These are phyloP conservation scores for Globisporangium spiculum DNA, from an alignment of 352 stramenopile genomes.

Conservation along the genomic window DNA sequence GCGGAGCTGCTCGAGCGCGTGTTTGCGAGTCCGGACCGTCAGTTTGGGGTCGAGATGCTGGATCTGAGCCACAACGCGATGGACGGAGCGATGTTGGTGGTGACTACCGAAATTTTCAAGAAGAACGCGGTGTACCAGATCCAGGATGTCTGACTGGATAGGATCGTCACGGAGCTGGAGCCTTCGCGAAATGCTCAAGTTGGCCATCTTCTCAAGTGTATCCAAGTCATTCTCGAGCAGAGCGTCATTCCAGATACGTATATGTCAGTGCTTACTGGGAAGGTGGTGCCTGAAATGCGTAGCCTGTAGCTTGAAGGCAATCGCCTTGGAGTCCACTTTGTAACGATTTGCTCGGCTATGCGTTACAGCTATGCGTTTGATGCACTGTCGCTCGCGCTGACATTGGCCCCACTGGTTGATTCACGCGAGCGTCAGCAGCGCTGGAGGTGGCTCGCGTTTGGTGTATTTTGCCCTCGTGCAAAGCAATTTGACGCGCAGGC, in stretches of 20 bases:
- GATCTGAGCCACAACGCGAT: not conserved
- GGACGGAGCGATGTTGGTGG: not conserved
- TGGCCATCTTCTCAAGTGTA: not conserved
- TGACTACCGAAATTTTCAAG: not conserved
- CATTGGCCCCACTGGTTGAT: not conserved
- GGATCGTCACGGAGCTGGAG: not conserved
- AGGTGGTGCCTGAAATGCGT: not conserved
- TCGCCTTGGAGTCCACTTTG: not conserved
- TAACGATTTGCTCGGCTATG: not conserved
- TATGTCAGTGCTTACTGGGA: not conserved
- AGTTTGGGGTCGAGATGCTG: not conserved
- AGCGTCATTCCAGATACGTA: not conserved
- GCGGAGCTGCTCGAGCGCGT: not conserved
- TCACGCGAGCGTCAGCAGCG: not conserved
- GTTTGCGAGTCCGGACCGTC: not conserved
- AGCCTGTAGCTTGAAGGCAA: not conserved
- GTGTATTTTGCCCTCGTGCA: not conserved
- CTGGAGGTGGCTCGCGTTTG: conserved; percentile 9
- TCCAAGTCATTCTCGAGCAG: not conserved
- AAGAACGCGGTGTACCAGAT: not conserved
- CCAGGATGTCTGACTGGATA: not conserved
- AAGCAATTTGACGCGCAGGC: not conserved
- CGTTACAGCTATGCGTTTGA: not conserved
- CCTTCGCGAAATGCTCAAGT: not conserved
- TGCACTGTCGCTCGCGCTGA: not conserved